phyloP scores from a whole-genome alignment of 2,329 filamentous ascomycete species.

The Pseudogymnoascus destructans region DNA sequence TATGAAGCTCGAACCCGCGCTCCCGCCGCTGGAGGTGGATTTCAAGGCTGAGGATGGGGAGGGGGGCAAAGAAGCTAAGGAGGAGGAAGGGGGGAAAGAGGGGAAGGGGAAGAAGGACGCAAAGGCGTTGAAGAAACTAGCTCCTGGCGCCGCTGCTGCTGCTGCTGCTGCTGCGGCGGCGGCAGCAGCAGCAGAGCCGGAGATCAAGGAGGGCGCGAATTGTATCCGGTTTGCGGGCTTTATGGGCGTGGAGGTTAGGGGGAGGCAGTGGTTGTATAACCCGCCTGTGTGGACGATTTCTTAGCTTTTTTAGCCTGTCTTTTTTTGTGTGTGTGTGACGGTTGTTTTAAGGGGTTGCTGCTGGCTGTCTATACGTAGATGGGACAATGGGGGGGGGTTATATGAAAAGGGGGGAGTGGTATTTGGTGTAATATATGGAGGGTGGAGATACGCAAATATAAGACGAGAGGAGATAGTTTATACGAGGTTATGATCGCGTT shows the following conservation, averaged over 20 bases:
- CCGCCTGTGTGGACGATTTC: conserved; percentile 56
- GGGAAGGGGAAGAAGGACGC: conserved; percentile 1
- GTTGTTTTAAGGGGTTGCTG: not conserved
- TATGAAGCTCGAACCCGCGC: conserved; percentile 69
- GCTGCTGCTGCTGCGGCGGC: conserved; percentile 5
- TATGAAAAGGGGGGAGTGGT: not conserved
- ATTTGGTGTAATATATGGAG: not conserved
- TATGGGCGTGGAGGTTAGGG: conserved; percentile 59
- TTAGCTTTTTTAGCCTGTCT: conserved; percentile 15
- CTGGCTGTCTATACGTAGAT: not conserved
- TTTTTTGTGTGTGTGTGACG: not conserved
- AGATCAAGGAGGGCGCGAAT: conserved; percentile 23
- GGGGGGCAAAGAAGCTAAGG: conserved; percentile 22
- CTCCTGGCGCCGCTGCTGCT: not conserved
- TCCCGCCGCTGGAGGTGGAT: conserved; percentile 43
- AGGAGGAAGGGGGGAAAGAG: conserved; percentile 19
- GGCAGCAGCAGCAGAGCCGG: conserved; percentile 19
- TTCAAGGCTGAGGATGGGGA: conserved; percentile 17
- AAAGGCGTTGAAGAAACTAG: conserved; percentile 10
- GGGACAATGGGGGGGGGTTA: not conserved
- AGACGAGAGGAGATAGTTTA: not conserved
- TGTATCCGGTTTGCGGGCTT: conserved; percentile 67
- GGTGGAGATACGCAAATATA: not conserved
- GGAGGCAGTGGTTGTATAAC: conserved; percentile 62
- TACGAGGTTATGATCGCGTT: not conserved